Percentiles rank a stretch among this genome's conserved stretches.
phyloP scores from a whole-genome alignment of 2,329 filamentous ascomycete genomes.

The Orbilia quercus region DNA sequence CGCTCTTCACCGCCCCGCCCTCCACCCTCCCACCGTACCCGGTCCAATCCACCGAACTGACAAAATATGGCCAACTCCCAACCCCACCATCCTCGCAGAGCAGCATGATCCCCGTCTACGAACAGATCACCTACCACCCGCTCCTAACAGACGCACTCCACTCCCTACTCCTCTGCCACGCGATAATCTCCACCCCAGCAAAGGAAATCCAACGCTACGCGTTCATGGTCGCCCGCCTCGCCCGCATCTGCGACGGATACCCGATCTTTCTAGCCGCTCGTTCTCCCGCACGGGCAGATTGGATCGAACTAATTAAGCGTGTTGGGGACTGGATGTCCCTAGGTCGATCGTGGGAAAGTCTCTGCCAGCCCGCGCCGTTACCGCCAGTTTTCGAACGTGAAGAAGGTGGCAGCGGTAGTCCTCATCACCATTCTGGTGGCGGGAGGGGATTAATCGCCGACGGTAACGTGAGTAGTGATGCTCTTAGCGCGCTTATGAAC shows the following conservation, averaged over 20 bases:
- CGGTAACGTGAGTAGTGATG: conserved; percentile 58
- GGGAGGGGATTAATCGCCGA: conserved; percentile 66
- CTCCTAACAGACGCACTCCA: conserved; percentile 82
- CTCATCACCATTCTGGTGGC: conserved; percentile 62
- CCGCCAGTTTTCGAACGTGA: conserved; percentile 60
- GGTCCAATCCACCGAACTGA: conserved; percentile 59
- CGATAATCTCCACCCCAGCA: conserved; percentile 79
- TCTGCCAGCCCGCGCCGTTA: conserved; percentile 73
- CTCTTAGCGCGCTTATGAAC: conserved; percentile 64
- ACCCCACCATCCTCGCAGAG: conserved; percentile 62
- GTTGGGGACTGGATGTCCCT: conserved; percentile 77
- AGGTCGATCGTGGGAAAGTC: conserved; percentile 73
- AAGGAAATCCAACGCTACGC: conserved; percentile 83
- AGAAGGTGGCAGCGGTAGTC: conserved; percentile 24
- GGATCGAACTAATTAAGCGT: conserved; percentile 78
- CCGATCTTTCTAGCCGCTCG: conserved; percentile 80
- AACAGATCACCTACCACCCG: conserved; percentile 82
- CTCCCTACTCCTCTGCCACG: conserved; percentile 79
- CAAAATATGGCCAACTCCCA: conserved; percentile 61
- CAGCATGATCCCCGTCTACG: conserved; percentile 66
- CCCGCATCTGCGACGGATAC: conserved; percentile 79
- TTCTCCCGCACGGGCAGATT: conserved; percentile 79
- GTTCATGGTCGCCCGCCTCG: conserved; percentile 81
- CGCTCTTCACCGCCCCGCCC: conserved; percentile 77
- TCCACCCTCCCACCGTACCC: conserved; percentile 76